A percentile compares a stretch with the other conserved stretches of the same genome.
Evolutionary conservation across 2,329 filamentous ascomycete species (phyloP).

Genomic region (Aspergillus sp.): DNA sequence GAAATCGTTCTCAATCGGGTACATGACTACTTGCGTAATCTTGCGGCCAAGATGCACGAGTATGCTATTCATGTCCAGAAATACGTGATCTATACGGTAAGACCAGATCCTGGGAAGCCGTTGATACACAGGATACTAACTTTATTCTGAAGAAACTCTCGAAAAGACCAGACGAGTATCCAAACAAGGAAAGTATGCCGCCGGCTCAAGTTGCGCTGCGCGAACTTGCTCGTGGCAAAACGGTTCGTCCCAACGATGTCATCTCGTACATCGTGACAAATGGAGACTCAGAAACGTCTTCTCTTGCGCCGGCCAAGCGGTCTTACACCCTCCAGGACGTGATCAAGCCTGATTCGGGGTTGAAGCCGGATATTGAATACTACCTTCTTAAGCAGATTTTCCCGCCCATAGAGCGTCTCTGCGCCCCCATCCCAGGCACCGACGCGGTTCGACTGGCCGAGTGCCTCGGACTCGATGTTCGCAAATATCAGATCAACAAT

Average conservation of each 20-base stretch:
- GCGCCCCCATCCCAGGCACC: conserved; percentile 88
- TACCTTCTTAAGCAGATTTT: conserved; percentile 98
- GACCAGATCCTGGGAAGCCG: conserved; percentile 6
- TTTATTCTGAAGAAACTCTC: conserved; percentile 61
- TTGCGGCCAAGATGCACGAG: conserved; percentile 79
- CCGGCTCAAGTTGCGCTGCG: conserved; percentile 92
- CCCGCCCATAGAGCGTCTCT: conserved; percentile 93
- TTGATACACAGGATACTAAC: conserved; percentile 9
- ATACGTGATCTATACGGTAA: conserved; percentile 86
- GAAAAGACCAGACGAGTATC: conserved; percentile 87
- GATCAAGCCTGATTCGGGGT: conserved; percentile 62
- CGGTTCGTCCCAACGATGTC: conserved; percentile 85
- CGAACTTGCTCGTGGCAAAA: conserved; percentile 78
- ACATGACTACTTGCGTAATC: conserved; percentile 82
- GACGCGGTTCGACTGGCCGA: conserved; percentile 84
- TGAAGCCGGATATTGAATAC: conserved; percentile 90
- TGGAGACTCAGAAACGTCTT: conserved; percentile 53
- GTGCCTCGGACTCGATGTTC: conserved; percentile 83
- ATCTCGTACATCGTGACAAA: conserved; percentile 88
- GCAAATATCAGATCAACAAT: conserved; percentile 71
- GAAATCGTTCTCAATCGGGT: conserved; percentile 82
- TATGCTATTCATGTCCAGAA: conserved; percentile 67
- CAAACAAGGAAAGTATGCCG: conserved; percentile 89
- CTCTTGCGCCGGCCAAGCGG: conserved; percentile 67
- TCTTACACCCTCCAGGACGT: conserved; percentile 82